Evolutionary conservation across 163 green algal genomes (phyloP), one percentile per base, ranked within the genome.

Genomic region (Scenedesmus sp.): DNA sequence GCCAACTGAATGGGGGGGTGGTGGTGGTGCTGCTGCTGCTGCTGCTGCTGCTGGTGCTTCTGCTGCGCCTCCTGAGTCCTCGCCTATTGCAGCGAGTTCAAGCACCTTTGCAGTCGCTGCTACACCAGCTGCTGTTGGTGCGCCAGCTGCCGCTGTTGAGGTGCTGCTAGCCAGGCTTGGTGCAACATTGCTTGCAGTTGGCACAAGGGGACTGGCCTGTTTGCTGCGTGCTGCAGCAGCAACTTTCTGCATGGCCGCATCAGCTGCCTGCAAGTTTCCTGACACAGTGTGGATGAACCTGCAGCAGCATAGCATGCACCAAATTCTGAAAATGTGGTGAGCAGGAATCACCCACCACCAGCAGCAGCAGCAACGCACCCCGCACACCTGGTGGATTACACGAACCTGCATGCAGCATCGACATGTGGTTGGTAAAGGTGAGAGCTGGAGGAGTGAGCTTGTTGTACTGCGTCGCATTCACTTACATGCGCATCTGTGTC

Each of bases 261-360:
- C 87, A 46, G 87, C 76, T 64, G 74, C 87, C 67, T 86, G n/a
- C 57, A 91, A 26, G 59, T 91, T 91, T 3, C 73, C 55, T 26
- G 87, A 91, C 3, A 91, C 76, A 23, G 74, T 87, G 46, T 91
- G 74, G 23, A 91, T 91, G 57, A 62, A 60, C 87, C 87, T 91
- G 76, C 57, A 73, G 52, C 59, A 55, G 23, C 46, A 26, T 34
- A 26, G 46, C 77, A 84, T 54, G 26, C 76, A 84, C 16, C 46
- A 59, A n/a, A 20, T 3, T 18, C 2, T 70, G 10, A 20, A 13
- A 20, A 3, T 70, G 62, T 23, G 4, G 62, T 76, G 2, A 16
- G 26, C 2, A 76, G 66, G 2, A 76, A 4, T 76, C 16, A 76
- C 16, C n/a, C 16, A 26, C 52, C 46, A 59, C 9, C 26, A 64